Evolutionary conservation across 2,329 filamentous ascomycete species (phyloP), one percentile per base, ranked within the genome.

Genomic region (Ascochyta fabae): DNA sequence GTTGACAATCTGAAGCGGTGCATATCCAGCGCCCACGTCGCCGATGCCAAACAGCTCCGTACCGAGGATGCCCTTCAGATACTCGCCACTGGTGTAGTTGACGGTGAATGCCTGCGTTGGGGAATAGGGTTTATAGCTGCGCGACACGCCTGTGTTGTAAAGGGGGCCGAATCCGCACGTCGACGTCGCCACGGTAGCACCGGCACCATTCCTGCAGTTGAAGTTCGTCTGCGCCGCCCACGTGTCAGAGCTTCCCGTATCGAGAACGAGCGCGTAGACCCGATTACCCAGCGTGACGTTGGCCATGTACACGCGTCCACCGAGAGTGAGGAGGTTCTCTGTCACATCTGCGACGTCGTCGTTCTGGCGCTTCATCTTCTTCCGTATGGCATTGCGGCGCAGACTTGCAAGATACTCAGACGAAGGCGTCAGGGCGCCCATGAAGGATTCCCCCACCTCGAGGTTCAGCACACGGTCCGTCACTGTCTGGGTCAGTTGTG

Each of bases 291-390:
- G 40, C 2, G 62, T 66, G n/a, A 70, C 48, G 26, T 62, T 64
- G n/a, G 64, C 64, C 59, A 72, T 67, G 52, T 72, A 72, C 12
- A 73, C 64, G 26, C 69, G 59, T 13, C 69, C 66, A 6, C 64
- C 65, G 1, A 71, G 45, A 16, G 67, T 69, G 40, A 61, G 44
- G 24, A 72, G 58, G 24, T 55, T 35, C 44, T 68, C 61, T 35
- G 66, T 57, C 29, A 63, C 39, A 16, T 47, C n/a, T 6, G 56
- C 61, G 7, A 42, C 19, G 9, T 24, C 6, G n/a, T 51, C 48
- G 12, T 29, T 46, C 31, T 62, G 60, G 16, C 52, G 52, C 33
- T 55, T 55, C 9, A 19, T 45, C 27, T 49, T 54, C 13, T 49
- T 54, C 15, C 34, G 33, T 13, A 38, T 44, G 12, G 51, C 45